Evolutionary conservation across 345 rosid genomes (phyloP), one percentile per base, ranked within the genome.

Genomic region (Diplotaxis tenuifolia): DNA sequence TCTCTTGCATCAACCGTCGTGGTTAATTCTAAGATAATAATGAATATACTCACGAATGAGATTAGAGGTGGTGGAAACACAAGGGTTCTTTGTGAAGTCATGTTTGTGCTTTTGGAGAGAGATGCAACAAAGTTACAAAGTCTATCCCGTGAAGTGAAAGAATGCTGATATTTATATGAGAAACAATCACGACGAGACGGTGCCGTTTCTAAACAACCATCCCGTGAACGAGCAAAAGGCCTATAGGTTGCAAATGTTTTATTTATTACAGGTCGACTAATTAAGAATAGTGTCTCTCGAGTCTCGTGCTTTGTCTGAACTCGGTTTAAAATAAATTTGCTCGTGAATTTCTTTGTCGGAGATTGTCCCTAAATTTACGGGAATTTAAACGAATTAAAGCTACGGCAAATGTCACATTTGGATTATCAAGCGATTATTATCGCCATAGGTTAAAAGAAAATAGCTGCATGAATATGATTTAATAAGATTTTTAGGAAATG

Each of bases 1-100:
- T 88, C 96, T 68, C 86, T 74, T 4, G 82, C 88, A 7, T 49
- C 14, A 0, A 58, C 12, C 8, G 42, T 34, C 20, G 23, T 34
- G 38, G 52, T 16, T 3, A 86, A 58, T 19, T 67, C 62, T 9
- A 52, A 10, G 61, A 77, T 4, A 32, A 68, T 31, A 61, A 79
- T 8, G 15, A 72, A 0, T 32, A 68, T 40, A 32, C 62, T 40
- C 53, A 68, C 6, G 62, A 67, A 1, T 15, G 67, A 23, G 50
- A 86, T 56, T 54, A 78, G 50, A 52, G 60, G 72, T 47, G 59
- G 18, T 31, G 55, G 21, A 40, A 34, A 59, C 3, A 5, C 6
- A 21, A 8, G 9, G 27, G 0, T 23, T 58, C 4, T 65, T 6
- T 29, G 45, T 53, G 67, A 1, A 45, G 34, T 36, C 80, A 76